Conservation (phyloP, 1,284 basidiomycete species). For the Termitomyces sp. region DNA sequence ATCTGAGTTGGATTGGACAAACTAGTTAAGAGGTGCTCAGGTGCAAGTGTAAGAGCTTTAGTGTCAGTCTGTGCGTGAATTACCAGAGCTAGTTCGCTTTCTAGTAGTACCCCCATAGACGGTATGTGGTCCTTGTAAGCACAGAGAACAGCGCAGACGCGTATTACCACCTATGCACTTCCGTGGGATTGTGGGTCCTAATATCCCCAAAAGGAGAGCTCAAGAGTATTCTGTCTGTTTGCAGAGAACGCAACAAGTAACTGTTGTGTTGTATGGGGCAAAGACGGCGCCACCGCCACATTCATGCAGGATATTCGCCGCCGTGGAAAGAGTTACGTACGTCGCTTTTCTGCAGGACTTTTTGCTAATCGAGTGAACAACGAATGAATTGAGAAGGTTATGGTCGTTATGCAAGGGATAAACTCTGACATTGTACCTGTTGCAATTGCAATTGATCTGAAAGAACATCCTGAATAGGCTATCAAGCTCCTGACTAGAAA, state of each 20-base stretch:
- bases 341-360: not conserved
- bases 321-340: not conserved
- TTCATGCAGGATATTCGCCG: not conserved
- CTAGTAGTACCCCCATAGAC: not conserved
- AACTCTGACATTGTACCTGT: not conserved
- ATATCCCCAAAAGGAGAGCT: not conserved
- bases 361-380: not conserved
- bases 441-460: not conserved
- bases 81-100: not conserved
- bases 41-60: no score
- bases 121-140: no score
- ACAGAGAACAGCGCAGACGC: not conserved
- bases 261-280: not conserved
- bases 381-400: not conserved
- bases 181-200: no score
- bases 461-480: not conserved
- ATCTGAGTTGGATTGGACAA: not conserved
- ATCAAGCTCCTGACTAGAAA: not conserved
- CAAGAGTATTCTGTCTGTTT: not conserved
- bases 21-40: not conserved
- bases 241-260: not conserved
- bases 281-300: slow-evolving; percentile 6
- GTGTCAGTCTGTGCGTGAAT: no score
- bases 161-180: not conserved
- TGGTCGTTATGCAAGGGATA: not conserved